Evolutionary conservation across 306 rosid species (phyloP).

Genomic region (Gleditsia sinensis): DNA sequence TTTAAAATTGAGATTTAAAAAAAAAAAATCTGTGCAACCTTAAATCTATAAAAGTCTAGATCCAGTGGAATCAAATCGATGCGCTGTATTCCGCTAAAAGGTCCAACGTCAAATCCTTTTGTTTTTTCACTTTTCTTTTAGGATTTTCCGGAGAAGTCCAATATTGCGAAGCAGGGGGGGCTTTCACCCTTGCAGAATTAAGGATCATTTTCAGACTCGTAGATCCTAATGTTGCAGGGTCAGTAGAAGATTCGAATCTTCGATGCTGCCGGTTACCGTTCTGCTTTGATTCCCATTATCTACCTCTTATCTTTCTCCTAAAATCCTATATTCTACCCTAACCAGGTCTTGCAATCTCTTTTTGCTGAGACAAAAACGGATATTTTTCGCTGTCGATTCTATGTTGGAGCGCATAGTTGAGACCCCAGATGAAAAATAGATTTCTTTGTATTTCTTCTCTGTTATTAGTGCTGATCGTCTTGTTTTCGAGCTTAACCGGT

Average conservation of each 20-base stretch:
- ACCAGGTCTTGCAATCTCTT: neutral
- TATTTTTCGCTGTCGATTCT: neutral
- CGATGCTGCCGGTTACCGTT: neutral
- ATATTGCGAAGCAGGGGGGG: neutral
- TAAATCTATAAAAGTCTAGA: neutral
- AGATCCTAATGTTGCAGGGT: conserved; percentile 36
- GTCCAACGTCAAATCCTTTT: neutral
- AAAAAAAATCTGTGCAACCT: neutral
- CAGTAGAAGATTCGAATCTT: conserved; percentile 31
- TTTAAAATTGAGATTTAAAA: too few relatives aligned
- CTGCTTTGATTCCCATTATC: neutral
- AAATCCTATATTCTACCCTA: neutral
- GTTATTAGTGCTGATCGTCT: neutral
- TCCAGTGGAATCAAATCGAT: neutral
- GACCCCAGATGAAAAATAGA: conserved; percentile 34
- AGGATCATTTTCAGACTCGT: neutral
- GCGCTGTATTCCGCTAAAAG: neutral
- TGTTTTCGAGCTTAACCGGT: neutral
- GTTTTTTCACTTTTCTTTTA: neutral
- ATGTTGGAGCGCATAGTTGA: neutral
- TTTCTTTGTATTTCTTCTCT: neutral
- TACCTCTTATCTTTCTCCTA: neutral
- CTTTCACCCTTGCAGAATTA: neutral
- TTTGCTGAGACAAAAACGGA: neutral
- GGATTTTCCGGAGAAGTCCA: neutral